Base-by-base conservation (phyloP, 768 basidiomycete genomes). In the Calocera cornea region DNA sequence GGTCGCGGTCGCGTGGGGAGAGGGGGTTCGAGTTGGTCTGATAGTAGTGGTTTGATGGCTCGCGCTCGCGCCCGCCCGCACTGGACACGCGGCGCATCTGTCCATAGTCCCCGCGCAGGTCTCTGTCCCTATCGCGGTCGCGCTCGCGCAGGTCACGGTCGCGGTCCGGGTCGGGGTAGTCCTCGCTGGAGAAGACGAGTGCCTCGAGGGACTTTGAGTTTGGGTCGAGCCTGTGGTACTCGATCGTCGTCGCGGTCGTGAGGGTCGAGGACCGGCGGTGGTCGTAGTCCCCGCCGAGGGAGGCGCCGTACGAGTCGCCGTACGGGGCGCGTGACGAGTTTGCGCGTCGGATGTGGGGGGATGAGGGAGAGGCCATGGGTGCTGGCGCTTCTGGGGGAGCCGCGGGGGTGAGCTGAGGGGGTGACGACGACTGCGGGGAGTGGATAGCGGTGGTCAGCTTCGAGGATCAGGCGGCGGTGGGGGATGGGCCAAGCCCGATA, bases 131-230 rank as follows among this genome's bases (percentile, higher is more conserved):
- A 10, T 60, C 54, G 5, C 54, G 11, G 8, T 60, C 54, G 11
- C 54, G 24, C 11, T 60, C 27, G 31, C 54, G 44, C 40, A 10
- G 11, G 40, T 50, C 49, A n/a, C 14, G 31, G 27, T 60, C 10
- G 22, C 5, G n/a, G 22, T 60, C 54, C 2, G 5, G 14, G 31
- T 60, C 54, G 2, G 54, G 54, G 31, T 60, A 60, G 27, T 60
- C 54, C 54, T 60, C 54, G 54, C 54, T 60, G 54, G 54, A 60
- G 54, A 60, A 60, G 11, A 60, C 54, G 27, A 60, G 54, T 8
- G 54, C 54, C 19, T 60, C 54, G 5, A 60, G 54, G 54, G 14
- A 16, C 54, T 60, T 60, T 60, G 54, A 60, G 54, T 60, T 60
- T 14, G 54, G 54, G 54, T 60, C 54, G 14, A 60, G 54, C 54